Percentiles rank a stretch among this genome's conserved stretches.
Conservation (phyloP, 768 basidiomycete genomes). For the Collybia sordida region DNA sequence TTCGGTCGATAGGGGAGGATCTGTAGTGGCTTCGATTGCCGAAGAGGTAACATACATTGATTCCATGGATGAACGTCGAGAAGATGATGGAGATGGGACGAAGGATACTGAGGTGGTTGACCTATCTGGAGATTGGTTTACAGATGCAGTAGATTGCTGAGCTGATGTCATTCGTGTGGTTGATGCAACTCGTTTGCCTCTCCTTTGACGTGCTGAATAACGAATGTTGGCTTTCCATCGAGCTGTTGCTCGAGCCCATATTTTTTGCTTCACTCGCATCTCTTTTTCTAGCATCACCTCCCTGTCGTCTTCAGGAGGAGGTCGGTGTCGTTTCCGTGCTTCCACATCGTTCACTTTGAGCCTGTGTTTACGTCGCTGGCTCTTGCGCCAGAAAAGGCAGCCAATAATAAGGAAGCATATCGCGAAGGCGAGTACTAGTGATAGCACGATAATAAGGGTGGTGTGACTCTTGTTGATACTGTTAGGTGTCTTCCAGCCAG, state of each 20-base stretch:
- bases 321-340: conserved; percentile 23
- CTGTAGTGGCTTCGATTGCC: not conserved
- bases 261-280: conserved; percentile 47
- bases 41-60: conserved; percentile 11
- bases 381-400: conserved; percentile 62
- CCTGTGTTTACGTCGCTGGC: conserved; percentile 26
- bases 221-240: conserved; percentile 69
- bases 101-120: conserved; percentile 8
- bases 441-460: conserved; percentile 52
- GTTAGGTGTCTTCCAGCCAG: conserved; percentile 44
- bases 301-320: conserved; percentile 25
- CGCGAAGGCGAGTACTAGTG: conserved; percentile 59
- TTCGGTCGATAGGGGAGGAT: conserved; percentile 14
- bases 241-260: conserved; percentile 65
- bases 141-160: conserved; percentile 22
- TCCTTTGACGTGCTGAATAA: conserved; percentile 58
- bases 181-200: conserved; percentile 37
- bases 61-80: conserved; percentile 30
- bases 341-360: conserved; percentile 56
- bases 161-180: conserved; percentile 20
- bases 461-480: conserved; percentile 31
- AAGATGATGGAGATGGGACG: conserved; percentile 17
- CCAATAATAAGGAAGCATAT: conserved; percentile 62
- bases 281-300: conserved; percentile 42
- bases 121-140: conserved; percentile 4